These are phyloP conservation scores for Didymellaceae sp. DNA, from an alignment of 2,329 filamentous ascomycete genomes.

Conservation along the genomic window DNA sequence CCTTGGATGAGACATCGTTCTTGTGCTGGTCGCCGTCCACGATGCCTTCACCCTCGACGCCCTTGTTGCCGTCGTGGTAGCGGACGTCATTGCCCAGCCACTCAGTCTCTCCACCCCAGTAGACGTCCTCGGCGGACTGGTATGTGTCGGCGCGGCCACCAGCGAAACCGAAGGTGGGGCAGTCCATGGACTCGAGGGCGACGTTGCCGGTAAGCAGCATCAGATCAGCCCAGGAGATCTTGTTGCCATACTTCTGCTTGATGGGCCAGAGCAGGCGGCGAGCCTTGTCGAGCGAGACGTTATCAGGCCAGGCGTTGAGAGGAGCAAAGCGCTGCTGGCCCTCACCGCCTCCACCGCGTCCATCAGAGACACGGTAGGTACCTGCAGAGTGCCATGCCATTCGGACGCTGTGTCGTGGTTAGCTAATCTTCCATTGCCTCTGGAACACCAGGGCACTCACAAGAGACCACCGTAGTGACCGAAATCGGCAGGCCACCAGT, in stretches of 20 bases:
- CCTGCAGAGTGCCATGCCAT: conserved; percentile 84
- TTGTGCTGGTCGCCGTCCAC: conserved; percentile 43
- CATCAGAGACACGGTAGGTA: conserved; percentile 77
- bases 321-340: conserved; percentile 82
- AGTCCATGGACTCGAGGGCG: conserved; percentile 77
- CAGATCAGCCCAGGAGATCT: conserved; percentile 81
- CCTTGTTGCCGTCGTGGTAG: conserved; percentile 62
- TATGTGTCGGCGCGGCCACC: conserved; percentile 75
- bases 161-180: conserved; percentile 75
- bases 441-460: conserved; percentile 17
- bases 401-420: conserved; percentile 58
- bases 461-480: conserved; percentile 83
- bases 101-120: conserved; percentile 78
- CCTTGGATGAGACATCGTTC: conserved; percentile 31
- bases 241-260: conserved; percentile 84
- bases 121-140: conserved; percentile 77
- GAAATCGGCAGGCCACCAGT: conserved; percentile 83
- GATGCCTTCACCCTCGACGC: conserved; percentile 51
- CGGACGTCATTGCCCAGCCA: conserved; percentile 78
- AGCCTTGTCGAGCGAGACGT: conserved; percentile 79
- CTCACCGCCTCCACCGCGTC: conserved; percentile 74
- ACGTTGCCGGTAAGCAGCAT: conserved; percentile 76
- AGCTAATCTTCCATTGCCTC: neutral
- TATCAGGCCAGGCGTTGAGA: conserved; percentile 83
- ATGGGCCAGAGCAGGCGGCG: conserved; percentile 80